phyloP scores from a whole-genome alignment of 169 alveolate species.

The Neospora caninum region DNA sequence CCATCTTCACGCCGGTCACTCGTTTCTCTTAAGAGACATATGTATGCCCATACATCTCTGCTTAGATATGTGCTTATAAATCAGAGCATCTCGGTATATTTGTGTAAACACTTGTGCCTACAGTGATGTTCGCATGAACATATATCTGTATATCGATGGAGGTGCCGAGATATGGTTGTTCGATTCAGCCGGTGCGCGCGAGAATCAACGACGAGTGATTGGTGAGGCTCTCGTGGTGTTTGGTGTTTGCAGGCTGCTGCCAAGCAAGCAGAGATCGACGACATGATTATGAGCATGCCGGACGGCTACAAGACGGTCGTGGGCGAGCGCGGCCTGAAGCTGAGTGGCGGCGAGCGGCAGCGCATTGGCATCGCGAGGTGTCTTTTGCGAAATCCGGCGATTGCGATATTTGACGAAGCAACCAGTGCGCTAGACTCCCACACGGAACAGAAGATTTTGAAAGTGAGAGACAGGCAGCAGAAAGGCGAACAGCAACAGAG shows the following conservation, averaged over 20 bases:
- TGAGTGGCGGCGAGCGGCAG: slow-evolving; percentile 99
- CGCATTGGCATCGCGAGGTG: slow-evolving; percentile 98
- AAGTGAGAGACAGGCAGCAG: slow-evolving; percentile 49
- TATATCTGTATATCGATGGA: too few relatives aligned
- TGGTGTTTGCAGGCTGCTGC: slow-evolving; percentile 77
- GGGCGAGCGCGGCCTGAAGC: slow-evolving; percentile 96
- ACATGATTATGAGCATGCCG: slow-evolving; percentile 84
- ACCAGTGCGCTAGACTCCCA: slow-evolving; percentile 95
- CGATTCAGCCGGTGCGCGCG: too few relatives aligned
- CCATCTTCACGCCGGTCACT: too few relatives aligned
- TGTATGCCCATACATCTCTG: too few relatives aligned
- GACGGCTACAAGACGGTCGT: slow-evolving; percentile 91
- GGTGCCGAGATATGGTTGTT: not conserved
- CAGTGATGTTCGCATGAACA: too few relatives aligned
- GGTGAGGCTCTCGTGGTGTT: not conserved
- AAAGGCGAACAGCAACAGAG: not conserved
- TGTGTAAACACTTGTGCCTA: too few relatives aligned
- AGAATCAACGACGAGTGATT: not conserved
- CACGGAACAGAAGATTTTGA: slow-evolving; percentile 85
- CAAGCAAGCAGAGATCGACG: slow-evolving; percentile 87
- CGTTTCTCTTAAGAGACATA: too few relatives aligned
- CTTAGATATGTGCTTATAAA: too few relatives aligned
- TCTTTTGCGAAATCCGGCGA: slow-evolving; percentile 92
- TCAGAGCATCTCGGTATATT: too few relatives aligned
- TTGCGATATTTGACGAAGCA: slow-evolving; percentile 97